phyloP scores from a whole-genome alignment of 495 filamentous ascomycete genomes.

The Aspergillus asperescens region DNA sequence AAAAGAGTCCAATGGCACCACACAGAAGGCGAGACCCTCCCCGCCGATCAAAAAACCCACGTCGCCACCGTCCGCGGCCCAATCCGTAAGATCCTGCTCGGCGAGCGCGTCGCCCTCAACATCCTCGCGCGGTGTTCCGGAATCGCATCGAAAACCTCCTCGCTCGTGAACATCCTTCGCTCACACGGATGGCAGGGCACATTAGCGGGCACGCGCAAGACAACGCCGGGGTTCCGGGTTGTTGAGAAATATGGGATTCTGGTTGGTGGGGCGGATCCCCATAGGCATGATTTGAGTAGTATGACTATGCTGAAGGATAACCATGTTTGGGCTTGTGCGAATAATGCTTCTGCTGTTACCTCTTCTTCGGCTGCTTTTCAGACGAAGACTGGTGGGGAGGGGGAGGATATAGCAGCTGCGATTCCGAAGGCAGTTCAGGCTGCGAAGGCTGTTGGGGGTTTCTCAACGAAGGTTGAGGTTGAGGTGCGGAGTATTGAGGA shows the following conservation, averaged over 20 bases:
- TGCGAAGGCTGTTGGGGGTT: slow-evolving; percentile 80
- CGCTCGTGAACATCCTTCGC: slow-evolving; percentile 49
- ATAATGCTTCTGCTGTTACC: too few species aligned
- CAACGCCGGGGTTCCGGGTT: slow-evolving; percentile 89
- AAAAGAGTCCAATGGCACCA: slow-evolving; percentile 77
- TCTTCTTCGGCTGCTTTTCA: slow-evolving; percentile 15
- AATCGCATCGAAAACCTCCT: slow-evolving; percentile 65
- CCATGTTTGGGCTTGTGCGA: slow-evolving; percentile 80
- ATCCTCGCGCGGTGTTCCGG: slow-evolving; percentile 87
- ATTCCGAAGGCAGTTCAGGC: slow-evolving; percentile 79
- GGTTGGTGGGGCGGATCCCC: slow-evolving; percentile 83
- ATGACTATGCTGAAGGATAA: slow-evolving; percentile 99
- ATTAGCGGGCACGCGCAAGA: slow-evolving; percentile 95
- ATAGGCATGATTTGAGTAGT: slow-evolving; percentile 82
- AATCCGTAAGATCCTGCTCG: slow-evolving; percentile 77
- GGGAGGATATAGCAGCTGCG: slow-evolving; percentile 48
- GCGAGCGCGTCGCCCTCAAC: slow-evolving; percentile 90
- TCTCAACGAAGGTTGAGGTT: slow-evolving; percentile 90
- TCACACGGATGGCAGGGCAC: slow-evolving; percentile 67
- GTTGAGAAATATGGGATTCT: slow-evolving; percentile 99
- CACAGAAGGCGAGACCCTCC: slow-evolving; percentile 64
- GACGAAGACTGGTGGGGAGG: slow-evolving; percentile 2
- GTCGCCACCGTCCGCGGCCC: slow-evolving; percentile 84
- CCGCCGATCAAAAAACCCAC: slow-evolving; percentile 42
- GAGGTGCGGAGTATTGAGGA: slow-evolving; percentile 82